Base-by-base conservation (phyloP, 345 rosid genomes). In the Eucalyptus guilfoylei region DNA sequence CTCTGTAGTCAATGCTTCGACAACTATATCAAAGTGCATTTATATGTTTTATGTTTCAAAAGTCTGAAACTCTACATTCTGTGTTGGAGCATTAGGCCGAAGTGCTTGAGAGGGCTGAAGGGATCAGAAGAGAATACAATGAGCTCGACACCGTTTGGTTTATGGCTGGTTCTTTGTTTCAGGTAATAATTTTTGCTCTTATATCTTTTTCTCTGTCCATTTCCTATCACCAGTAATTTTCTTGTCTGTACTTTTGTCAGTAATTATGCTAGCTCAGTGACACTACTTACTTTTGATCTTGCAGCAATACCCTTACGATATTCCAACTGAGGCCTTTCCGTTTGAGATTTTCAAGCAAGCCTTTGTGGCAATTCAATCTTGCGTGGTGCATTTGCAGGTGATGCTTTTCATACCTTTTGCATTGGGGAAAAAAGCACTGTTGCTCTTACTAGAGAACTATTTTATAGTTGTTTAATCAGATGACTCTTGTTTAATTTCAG, bases 141-240 rank as follows among this genome's bases (percentile, higher is more conserved):
- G 99, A 97, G 94, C 99, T 97, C 34, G 99, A 96, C 92, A 96
- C 99, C 58, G 98, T 97, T 89, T 97, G 99, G 99, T 97, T 97
- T 93, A 97, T 97, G 99, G 99, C 98, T 89, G 99, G 99, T 87
- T 97, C 99, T 88, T 93, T 97, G 90, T 97, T 97, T 96, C 99
- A 96, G 99, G 99, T 96, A 88, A 90, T 88, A 40, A 76, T 91
- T 69, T 47, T 47, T 86, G 44, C 42, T 58, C 40, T 60, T 86
- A 10, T 49, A 28, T 50, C 62, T 37, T 48, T 47, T 37, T 9
- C 69, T 40, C 40, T 19, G n/a, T 81, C 47, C 28, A 76, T 37
- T 72, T 72, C 26, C 81, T 72, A 72, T 76, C 45, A 37, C 28
- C 26, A 37, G 28, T 37, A 76, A 11, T 76, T 76, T 76, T 76